Conservation (phyloP, 345 rosid species). For the Bruguiera parviflora region DNA sequence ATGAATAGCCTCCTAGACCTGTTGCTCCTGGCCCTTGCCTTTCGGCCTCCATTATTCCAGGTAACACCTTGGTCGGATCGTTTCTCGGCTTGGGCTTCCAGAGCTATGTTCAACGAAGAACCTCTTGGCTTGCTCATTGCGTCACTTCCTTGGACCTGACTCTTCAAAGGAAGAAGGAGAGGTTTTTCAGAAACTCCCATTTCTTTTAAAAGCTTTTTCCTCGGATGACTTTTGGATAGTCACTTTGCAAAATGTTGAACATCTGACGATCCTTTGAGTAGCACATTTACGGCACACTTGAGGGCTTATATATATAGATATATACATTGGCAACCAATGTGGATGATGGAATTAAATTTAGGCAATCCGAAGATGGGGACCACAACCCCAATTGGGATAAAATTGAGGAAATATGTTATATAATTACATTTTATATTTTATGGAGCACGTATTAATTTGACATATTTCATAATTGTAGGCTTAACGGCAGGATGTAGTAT, state of each 20-base stretch:
- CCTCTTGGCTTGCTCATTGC: background rate
- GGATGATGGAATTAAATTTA: constrained; percentile 28
- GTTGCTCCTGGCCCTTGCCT: constrained; percentile 5
- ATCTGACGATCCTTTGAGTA: background rate
- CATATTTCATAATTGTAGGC: too few species aligned
- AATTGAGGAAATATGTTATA: constrained; percentile 25
- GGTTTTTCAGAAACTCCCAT: constrained; percentile 36
- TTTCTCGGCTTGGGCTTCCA: constrained; percentile 25
- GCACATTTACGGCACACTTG: constrained; percentile 11
- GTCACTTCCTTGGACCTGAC: constrained; percentile 16
- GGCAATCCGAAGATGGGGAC: constrained; percentile 12
- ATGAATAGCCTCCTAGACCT: constrained; percentile 38
- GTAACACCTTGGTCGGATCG: constrained; percentile 12
- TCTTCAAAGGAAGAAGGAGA: constrained; percentile 22
- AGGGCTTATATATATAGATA: background rate
- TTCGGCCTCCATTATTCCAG: constrained; percentile 12
- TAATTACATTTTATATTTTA: too few species aligned
- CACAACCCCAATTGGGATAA: constrained; percentile 28
- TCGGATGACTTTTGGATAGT: background rate
- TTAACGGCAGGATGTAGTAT: too few species aligned
- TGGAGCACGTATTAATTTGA: too few species aligned
- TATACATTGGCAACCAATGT: constrained; percentile 21
- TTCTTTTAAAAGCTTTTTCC: background rate
- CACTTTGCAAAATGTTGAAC: background rate
- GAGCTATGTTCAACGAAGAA: constrained; percentile 12